phyloP scores from a whole-genome alignment of 306 rosid genomes.

The Lathyrus tuberosus region DNA sequence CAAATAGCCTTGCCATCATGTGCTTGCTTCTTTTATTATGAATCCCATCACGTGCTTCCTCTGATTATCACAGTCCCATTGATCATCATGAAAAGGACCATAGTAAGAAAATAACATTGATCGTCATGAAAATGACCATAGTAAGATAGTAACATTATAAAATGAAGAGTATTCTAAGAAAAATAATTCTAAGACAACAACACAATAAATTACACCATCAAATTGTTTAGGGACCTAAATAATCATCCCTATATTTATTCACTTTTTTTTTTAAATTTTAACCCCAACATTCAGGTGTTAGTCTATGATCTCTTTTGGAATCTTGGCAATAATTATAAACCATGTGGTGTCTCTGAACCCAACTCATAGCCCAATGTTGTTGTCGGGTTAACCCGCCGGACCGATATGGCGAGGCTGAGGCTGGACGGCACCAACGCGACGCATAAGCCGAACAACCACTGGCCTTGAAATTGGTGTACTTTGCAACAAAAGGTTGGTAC shows the following conservation, averaged over 20 bases:
- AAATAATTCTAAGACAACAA: conserved; percentile 13
- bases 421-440: conserved; percentile 65
- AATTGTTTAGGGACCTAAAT: not conserved
- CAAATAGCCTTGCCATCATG: not conserved
- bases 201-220: conserved; percentile 5
- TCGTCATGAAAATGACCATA: not conserved
- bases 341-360: conserved; percentile 82
- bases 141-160: not conserved
- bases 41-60: not conserved
- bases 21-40: not conserved
- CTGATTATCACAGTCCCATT: not conserved
- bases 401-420: conserved; percentile 71
- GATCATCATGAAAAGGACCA: not conserved
- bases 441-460: conserved; percentile 84
- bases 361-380: conserved; percentile 68
- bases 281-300: conserved; percentile 88
- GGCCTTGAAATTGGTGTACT: conserved; percentile 73
- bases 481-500: conserved; percentile 91
- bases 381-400: conserved; percentile 77
- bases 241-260: conserved; percentile 3
- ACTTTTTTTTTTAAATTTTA: not conserved
- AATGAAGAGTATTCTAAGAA: too few relatives aligned
- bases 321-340: conserved; percentile 89
- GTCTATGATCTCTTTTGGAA: conserved; percentile 69
- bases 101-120: not conserved